A percentile compares a stretch with the other conserved stretches of the same genome.
phyloP scores from a whole-genome alignment of 163 green algal species.

The Coccomyxa subellipsoidea region DNA sequence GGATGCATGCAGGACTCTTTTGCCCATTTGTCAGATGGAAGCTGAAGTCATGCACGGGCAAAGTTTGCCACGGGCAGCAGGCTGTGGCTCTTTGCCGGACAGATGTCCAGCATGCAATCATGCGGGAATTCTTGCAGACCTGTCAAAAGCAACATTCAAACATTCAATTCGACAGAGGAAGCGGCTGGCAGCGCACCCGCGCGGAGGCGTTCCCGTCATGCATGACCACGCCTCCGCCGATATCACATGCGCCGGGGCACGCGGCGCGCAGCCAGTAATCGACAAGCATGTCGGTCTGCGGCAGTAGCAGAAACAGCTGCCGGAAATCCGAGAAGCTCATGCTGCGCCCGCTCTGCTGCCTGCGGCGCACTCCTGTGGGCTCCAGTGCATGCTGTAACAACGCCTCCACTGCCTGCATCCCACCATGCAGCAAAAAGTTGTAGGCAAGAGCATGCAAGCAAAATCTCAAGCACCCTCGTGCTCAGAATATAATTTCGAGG shows the following conservation, averaged over 20 bases:
- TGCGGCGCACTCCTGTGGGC: neutral
- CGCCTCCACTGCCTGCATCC: neutral
- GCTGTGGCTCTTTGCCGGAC: no score
- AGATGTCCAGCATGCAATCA: no score
- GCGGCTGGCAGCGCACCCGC: neutral
- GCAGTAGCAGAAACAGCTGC: constrained; percentile 66
- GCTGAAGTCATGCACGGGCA: no score
- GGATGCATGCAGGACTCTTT: no score
- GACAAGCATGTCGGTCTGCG: constrained; percentile 50
- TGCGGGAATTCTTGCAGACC: no score
- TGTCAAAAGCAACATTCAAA: no score
- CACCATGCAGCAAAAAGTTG: neutral
- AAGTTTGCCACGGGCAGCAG: no score
- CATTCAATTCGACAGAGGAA: no score
- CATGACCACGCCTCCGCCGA: constrained; percentile 27
- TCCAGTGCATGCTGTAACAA: constrained; percentile 17
- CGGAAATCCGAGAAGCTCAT: constrained; percentile 43
- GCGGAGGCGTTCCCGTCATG: constrained; percentile 17
- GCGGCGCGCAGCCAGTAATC: constrained; percentile 61
- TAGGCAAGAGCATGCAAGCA: no score
- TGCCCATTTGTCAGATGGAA: no score
- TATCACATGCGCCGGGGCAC: constrained; percentile 33
- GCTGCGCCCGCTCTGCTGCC: constrained; percentile 21
- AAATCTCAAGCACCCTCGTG: no score
- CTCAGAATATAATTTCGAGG: no score